These are phyloP conservation scores for Grosmannia penicillata DNA, from an alignment of 2,329 filamentous ascomycete species.

Conservation along the genomic window DNA sequence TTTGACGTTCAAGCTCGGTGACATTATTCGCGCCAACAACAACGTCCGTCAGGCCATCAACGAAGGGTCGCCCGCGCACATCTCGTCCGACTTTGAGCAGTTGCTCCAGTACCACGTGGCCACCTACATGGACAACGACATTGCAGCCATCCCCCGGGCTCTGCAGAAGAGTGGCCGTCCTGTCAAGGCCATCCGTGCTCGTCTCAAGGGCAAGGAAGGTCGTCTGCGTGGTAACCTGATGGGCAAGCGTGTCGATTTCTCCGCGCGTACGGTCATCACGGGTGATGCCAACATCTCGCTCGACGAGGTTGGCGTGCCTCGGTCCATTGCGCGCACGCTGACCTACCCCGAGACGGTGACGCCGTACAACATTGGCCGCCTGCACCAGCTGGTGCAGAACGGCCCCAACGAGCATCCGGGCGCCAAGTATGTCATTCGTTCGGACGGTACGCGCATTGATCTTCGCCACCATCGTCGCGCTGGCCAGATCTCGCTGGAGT, in stretches of 20 bases:
- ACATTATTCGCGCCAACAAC: constrained; percentile 94
- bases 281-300: constrained; percentile 93
- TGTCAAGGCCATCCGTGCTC: constrained; percentile 90
- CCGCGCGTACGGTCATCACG: constrained; percentile 97
- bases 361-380: constrained; percentile 89
- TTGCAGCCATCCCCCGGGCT: constrained; percentile 85
- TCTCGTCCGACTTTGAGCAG: constrained; percentile 79
- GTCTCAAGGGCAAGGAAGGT: constrained; percentile 97
- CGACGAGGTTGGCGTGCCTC: constrained; percentile 92
- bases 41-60: constrained; percentile 85
- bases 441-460: constrained; percentile 88
- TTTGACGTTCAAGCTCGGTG: constrained; percentile 96
- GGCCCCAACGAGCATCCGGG: constrained; percentile 91
- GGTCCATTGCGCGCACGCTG: constrained; percentile 79
- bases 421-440: constrained; percentile 89
- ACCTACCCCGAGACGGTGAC: constrained; percentile 97
- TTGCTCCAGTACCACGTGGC: constrained; percentile 95
- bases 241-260: constrained; percentile 99
- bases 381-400: constrained; percentile 80
- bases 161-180: constrained; percentile 94
- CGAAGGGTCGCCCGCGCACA: constrained; percentile 83
- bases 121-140: constrained; percentile 99
- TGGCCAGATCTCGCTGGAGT: constrained; percentile 73
- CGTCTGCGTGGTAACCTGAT: constrained; percentile 96
- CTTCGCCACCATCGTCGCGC: constrained; percentile 83